Base-by-base conservation (phyloP, 139 green algal species). In the Chlorella sorokiniana region DNA sequence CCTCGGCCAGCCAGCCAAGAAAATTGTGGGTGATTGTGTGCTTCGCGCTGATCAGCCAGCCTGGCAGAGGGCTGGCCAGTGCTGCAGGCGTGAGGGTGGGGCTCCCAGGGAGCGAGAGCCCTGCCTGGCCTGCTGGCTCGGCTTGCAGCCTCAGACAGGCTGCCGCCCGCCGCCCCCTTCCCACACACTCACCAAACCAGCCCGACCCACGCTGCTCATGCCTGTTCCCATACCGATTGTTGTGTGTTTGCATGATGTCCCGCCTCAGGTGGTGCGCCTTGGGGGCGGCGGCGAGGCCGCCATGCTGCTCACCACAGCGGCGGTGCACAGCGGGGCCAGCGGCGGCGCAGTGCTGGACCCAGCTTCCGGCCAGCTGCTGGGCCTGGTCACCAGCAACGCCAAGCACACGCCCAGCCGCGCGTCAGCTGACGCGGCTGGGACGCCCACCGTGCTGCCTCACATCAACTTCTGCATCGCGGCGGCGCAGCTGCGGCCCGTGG, bases 241-340 rank as follows among this genome's bases (percentile, higher is more conserved):
- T n/a, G n/a, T 59, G 11, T 59, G 48, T 59, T 59, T 59, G 48
- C 16, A 59, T 59, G 11, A 16, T 65, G 29, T 11, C 64, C 27
- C 68, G 11, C 23, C 14, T 37, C 73, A 79, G 76, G 65, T 82
- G 35, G 48, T 87, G 56, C 74, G 25, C 11, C 37, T 56, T 25
- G 52, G 35, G 1, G n/a, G 33, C 44, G 37, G 48, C 52, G 78
- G 79, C 41, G 33, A 29, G 29, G 78, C 89, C 23, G 86, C 85
- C 29, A 91, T 95, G 88, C 69, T 96, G 64, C 52, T 94, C 14
- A 93, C 86, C 35, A 94, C 83, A 8, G 90, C 93, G 25, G 80
- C 88, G 29, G 93, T 95, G 54, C 87, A 94, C 82, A 83, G 79
- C n/a, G 93, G 93, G 41, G 91, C 91, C 52, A 95, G 90, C 84